These are phyloP conservation scores for Cicer cuneatum DNA, from an alignment of 306 rosid genomes.

Conservation along the genomic window DNA sequence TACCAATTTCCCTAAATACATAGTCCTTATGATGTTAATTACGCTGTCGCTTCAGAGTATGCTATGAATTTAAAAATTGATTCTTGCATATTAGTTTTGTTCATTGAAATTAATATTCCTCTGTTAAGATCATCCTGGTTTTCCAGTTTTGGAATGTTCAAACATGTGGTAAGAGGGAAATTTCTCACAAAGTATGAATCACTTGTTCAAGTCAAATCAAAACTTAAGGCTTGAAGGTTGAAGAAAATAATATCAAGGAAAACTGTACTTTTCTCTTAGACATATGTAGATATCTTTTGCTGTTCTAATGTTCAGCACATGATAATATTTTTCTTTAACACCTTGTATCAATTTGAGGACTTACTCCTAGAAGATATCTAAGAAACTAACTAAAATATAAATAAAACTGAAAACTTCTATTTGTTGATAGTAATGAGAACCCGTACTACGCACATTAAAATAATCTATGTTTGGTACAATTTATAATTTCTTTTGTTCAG, in stretches of 20 bases:
- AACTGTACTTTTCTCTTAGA: neutral
- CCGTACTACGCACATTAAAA: no score
- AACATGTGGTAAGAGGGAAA: neutral
- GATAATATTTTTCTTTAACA: conserved; percentile 13
- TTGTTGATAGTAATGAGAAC: neutral
- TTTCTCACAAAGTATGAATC: neutral
- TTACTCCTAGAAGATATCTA: conserved; percentile 1
- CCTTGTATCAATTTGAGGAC: conserved; percentile 18
- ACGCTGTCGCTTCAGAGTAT: conserved; percentile 1
- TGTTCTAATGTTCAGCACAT: conserved; percentile 11
- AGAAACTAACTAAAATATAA: neutral
- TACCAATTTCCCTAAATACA: neutral
- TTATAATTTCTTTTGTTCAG: no score
- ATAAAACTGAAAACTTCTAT: neutral
- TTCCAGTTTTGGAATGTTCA: conserved; percentile 13
- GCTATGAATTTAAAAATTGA: conserved; percentile 23
- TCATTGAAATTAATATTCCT: conserved; percentile 16
- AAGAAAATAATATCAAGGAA: conserved; percentile 3
- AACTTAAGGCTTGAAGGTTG: conserved; percentile 18
- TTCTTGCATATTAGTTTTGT: conserved; percentile 20
- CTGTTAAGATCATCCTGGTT: neutral
- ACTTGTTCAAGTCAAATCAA: conserved; percentile 23
- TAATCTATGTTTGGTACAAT: no score
- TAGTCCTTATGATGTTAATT: conserved; percentile 14
- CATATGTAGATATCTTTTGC: conserved; percentile 1